Conservation (phyloP, 495 filamentous ascomycete species). For the Cercophora newfieldiana region DNA sequence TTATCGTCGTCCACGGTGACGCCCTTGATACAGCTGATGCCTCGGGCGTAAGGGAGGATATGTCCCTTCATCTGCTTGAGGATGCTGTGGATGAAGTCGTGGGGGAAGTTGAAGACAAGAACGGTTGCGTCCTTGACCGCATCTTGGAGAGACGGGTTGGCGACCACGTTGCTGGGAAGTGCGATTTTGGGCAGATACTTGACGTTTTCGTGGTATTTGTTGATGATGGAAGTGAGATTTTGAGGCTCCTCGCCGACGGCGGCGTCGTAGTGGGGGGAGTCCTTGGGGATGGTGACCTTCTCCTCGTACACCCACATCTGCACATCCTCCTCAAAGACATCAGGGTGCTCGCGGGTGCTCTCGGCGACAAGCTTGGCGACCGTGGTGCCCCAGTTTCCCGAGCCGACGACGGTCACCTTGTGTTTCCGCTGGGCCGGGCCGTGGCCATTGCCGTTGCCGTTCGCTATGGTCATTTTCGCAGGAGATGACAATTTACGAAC, state of each 20-base stretch:
- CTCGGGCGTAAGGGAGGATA: constrained; percentile 87
- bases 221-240: constrained; percentile 90
- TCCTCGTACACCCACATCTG: constrained; percentile 99
- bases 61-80: constrained; percentile 84
- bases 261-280: constrained; percentile 59
- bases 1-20: constrained; percentile 84
- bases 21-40: constrained; percentile 97
- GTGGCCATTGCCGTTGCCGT: constrained; percentile 15
- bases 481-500: constrained; percentile 19
- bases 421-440: constrained; percentile 63
- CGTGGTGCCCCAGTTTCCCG: constrained; percentile 97
- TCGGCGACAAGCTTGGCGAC: constrained; percentile 97
- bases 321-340: constrained; percentile 82
- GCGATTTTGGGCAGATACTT: constrained; percentile 89
- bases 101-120: constrained; percentile 94
- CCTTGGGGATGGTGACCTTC: constrained; percentile 69
- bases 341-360: constrained; percentile 73
- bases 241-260: constrained; percentile 57
- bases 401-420: constrained; percentile 92
- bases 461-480: constrained; percentile 37
- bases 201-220: constrained; percentile 89
- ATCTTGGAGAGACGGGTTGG: constrained; percentile 82
- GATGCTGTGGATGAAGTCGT: constrained; percentile 92
- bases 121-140: constrained; percentile 81
- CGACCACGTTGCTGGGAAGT: constrained; percentile 83